These are phyloP conservation scores for Turritis glabra DNA, from an alignment of 345 rosid genomes.

Conservation along the genomic window DNA sequence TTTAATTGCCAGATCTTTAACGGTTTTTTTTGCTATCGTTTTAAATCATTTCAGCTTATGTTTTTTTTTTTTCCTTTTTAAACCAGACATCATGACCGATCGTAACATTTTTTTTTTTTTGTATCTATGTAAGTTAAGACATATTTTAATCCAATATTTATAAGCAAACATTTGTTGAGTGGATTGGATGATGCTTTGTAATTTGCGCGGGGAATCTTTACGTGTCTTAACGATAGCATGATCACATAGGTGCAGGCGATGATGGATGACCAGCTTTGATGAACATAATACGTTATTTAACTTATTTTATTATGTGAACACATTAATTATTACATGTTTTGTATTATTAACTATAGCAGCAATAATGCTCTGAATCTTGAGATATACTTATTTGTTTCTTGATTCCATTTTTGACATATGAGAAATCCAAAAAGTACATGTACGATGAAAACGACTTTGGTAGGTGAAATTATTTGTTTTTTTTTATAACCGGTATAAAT, in stretches of 20 bases:
- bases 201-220: conserved; percentile 30
- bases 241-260: neutral
- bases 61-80: neutral
- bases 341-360: neutral
- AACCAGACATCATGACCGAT: neutral
- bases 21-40: neutral
- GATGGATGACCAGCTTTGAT: conserved; percentile 5
- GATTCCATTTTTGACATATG: neutral
- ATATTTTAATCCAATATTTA: too few species aligned
- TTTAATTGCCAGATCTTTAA: conserved; percentile 12
- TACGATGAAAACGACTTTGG: neutral
- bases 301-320: neutral
- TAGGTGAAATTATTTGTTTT: neutral
- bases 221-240: conserved; percentile 21
- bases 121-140: too few species aligned
- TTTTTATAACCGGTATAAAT: neutral
- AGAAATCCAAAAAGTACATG: neutral
- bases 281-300: neutral
- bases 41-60: neutral
- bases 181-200: conserved; percentile 8
- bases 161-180: too few species aligned
- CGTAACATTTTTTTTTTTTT: neutral
- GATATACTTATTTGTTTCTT: neutral
- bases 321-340: neutral
- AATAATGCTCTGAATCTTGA: neutral